phyloP scores from a whole-genome alignment of 2,329 filamentous ascomycete genomes.

The Onygenales sp. region DNA sequence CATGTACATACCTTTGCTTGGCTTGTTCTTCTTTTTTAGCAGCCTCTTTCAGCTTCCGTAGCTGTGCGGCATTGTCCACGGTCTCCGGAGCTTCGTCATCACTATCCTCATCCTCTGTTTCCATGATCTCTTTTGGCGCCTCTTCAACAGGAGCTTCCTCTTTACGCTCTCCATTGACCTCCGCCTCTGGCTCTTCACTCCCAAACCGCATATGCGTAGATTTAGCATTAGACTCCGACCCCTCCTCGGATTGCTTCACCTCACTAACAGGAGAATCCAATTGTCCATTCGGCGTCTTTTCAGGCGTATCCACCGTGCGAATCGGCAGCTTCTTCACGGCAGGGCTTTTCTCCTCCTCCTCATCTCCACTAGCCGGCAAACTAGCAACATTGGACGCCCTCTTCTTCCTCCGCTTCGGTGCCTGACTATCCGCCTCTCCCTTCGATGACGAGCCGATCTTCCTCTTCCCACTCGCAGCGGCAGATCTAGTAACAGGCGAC shows the following conservation, averaged over 20 bases:
- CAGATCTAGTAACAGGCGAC: constrained; percentile 10
- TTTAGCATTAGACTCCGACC: constrained; percentile 11
- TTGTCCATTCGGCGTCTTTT: background rate
- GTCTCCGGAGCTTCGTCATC: constrained; percentile 35
- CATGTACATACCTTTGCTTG: constrained; percentile 26
- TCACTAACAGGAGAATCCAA: background rate
- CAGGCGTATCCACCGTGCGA: background rate
- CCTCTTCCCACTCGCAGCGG: constrained; percentile 14
- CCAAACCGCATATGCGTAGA: constrained; percentile 29
- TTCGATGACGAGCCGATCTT: background rate
- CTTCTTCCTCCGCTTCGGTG: constrained; percentile 1
- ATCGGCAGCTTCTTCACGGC: background rate
- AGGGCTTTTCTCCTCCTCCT: background rate
- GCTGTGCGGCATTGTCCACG: constrained; percentile 30
- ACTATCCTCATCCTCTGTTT: constrained; percentile 20
- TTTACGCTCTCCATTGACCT: constrained; percentile 12
- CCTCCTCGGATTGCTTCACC: background rate
- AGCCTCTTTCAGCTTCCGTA: constrained; percentile 27
- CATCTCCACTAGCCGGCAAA: background rate
- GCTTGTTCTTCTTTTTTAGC: constrained; percentile 29
- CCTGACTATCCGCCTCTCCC: background rate
- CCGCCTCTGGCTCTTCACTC: constrained; percentile 29
- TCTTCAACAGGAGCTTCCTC: constrained; percentile 14
- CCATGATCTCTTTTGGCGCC: constrained; percentile 4
- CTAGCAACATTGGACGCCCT: background rate